Conservation (phyloP, 306 rosid genomes). For the Inga leiocalycina region DNA sequence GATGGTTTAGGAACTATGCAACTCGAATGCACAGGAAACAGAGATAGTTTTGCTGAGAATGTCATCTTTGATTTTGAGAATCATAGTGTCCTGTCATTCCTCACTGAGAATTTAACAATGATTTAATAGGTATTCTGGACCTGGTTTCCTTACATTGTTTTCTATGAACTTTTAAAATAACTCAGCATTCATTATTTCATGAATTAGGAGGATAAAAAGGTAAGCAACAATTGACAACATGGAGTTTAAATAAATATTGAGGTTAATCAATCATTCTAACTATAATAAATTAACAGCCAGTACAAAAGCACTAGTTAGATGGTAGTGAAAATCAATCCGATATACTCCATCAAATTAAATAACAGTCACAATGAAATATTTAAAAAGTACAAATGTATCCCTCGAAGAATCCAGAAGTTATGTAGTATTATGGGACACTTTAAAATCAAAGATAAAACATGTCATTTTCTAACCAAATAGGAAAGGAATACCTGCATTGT, state of each 20-base stretch:
- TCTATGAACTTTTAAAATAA: not conserved
- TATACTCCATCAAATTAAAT: not conserved
- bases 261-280: not conserved
- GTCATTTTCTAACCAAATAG: not conserved
- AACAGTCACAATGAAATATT: not conserved
- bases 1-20: not conserved
- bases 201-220: slow-evolving; percentile 16
- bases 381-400: not conserved
- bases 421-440: not conserved
- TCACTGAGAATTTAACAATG: not conserved
- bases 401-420: not conserved
- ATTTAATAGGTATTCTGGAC: not conserved
- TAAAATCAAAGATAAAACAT: not conserved
- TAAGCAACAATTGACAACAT: slow-evolving; percentile 1
- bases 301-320: slow-evolving; percentile 6
- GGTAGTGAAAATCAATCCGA: slow-evolving; percentile 5
- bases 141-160: not conserved
- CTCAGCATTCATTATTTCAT: not conserved
- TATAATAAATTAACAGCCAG: slow-evolving; percentile 11
- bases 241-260: not conserved
- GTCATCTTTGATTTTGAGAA: not conserved
- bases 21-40: not conserved
- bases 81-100: not conserved
- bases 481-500: slow-evolving; percentile 66
- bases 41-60: not conserved